phyloP scores from a whole-genome alignment of 805 yeast species.

The Candida palmyrensis region DNA sequence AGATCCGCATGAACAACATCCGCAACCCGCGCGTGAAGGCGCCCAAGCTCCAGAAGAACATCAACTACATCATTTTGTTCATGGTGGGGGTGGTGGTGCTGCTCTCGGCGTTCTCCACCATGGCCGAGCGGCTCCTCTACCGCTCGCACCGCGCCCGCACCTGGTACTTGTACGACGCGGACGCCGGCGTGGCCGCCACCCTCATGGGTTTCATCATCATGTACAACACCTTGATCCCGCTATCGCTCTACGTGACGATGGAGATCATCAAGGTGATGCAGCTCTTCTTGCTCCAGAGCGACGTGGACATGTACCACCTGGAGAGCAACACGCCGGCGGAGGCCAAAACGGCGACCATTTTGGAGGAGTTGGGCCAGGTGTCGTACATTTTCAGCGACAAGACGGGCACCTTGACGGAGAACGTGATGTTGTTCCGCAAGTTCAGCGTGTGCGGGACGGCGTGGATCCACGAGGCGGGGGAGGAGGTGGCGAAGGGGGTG shows the following conservation, averaged over 20 bases:
- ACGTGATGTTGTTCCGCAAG: slow-evolving; percentile 87
- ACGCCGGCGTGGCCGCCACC: slow-evolving; percentile 83
- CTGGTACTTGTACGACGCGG: slow-evolving; percentile 74
- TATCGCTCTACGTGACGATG: slow-evolving; percentile 93
- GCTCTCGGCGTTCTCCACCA: slow-evolving; percentile 73
- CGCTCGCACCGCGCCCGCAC: slow-evolving; percentile 32
- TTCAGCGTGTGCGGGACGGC: slow-evolving; percentile 83
- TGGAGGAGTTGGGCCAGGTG: slow-evolving; percentile 96
- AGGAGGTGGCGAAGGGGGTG: slow-evolving; percentile 9
- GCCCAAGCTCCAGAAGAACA: slow-evolving; percentile 80
- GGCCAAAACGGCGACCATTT: slow-evolving; percentile 89
- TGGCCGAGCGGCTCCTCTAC: slow-evolving; percentile 63
- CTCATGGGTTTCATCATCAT: slow-evolving; percentile 94
- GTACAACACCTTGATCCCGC: slow-evolving; percentile 94
- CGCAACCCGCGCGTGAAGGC: slow-evolving; percentile 88
- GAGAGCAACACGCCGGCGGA: slow-evolving; percentile 87
- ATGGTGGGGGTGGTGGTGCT: slow-evolving; percentile 81
- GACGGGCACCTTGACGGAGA: slow-evolving; percentile 96
- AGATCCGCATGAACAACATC: slow-evolving; percentile 91
- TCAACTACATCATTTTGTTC: slow-evolving; percentile 77
- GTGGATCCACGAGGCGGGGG: slow-evolving; percentile 78
- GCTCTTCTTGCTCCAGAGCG: slow-evolving; percentile 75
- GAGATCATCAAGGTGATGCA: slow-evolving; percentile 92
- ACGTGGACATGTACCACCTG: slow-evolving; percentile 89
- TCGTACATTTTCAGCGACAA: slow-evolving; percentile 93